Base-by-base conservation (phyloP, 2,329 filamentous ascomycete species). In the Sclerotinia spermophila region DNA sequence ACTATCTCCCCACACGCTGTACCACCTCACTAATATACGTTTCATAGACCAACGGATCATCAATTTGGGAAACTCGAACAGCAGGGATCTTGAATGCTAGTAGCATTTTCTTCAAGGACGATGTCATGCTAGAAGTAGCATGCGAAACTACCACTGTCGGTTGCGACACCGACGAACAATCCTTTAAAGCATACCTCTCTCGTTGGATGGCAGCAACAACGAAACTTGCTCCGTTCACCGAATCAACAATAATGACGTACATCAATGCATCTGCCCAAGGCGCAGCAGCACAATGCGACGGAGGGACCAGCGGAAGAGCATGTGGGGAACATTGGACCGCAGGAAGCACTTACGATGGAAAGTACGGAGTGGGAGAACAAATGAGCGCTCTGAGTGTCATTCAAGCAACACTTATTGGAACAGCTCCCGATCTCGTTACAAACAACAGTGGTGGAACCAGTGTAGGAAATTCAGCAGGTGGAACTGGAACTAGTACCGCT, bases 361-460 rank as follows among this genome's bases (percentile, higher is more conserved):
- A 82, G 2, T 85, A 83, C 10, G 90, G 89, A 15, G 85, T 91
- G 2, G 90, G 90, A 17, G 88, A 92, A 79, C 89, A 92, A 79
- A 92, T 92, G 89, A 84, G 86, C 1, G 89, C 87, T 5, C 81
- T 92, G 77, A 88, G 91, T 75, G 83, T 91, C 13, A 85, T 90
- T 6, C 84, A 92, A 58, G 84, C 84, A 44, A 88, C 86, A 74
- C 82, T 89, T 79, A 85, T 90, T 65, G 76, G 83, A 58, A 71
- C 82, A 1, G 79, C 81, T 21, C 69, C 74, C 0, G 75, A 79
- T 1, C 83, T 85, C 0, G 80, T 84, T 48, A 86, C 84, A 5
- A 78, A 82, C 24, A 76, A 81, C 8, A 86, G 80, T 1, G 90
- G 89, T 71, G 89, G 89, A 42, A 90, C 83, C 4, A 87, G 85